Conservation (phyloP, 805 yeast species). For the Zygoascus bituminiphila region DNA sequence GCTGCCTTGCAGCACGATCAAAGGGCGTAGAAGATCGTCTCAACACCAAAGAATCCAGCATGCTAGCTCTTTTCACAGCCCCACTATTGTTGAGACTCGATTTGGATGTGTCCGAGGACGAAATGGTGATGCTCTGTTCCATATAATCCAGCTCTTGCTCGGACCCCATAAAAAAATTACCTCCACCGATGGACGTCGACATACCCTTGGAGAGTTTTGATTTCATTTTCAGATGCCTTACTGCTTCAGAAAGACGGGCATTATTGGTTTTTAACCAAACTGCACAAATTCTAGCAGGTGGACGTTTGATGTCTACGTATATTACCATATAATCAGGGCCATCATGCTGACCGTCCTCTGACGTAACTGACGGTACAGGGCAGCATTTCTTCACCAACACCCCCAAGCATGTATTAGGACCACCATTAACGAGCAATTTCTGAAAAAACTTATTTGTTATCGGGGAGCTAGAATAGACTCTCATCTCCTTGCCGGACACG, state of each 20-base stretch:
- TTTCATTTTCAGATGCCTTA: background rate
- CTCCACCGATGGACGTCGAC: background rate
- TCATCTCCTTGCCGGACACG: conserved; percentile 10
- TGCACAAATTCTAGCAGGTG: background rate
- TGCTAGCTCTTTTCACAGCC: background rate
- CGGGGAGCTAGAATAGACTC: conserved; percentile 6
- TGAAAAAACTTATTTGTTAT: conserved; percentile 10
- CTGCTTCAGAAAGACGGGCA: background rate
- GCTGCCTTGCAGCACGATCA: conserved; percentile 1
- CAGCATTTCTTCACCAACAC: background rate
- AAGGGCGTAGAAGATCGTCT: background rate
- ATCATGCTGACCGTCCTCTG: no score
- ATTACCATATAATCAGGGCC: background rate
- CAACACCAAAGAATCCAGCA: background rate
- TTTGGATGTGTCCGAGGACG: background rate
- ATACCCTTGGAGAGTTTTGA: background rate
- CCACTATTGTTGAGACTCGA: background rate
- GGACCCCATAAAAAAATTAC: background rate
- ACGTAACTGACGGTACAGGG: no score
- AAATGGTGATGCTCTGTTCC: background rate
- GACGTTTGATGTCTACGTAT: background rate
- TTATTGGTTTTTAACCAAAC: background rate
- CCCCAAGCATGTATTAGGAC: background rate
- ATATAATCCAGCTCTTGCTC: background rate
- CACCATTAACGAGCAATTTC: conserved; percentile 4